Evolutionary conservation across 1,284 basidiomycete genomes (phyloP).

Genomic region (Calocybe gambosa): DNA sequence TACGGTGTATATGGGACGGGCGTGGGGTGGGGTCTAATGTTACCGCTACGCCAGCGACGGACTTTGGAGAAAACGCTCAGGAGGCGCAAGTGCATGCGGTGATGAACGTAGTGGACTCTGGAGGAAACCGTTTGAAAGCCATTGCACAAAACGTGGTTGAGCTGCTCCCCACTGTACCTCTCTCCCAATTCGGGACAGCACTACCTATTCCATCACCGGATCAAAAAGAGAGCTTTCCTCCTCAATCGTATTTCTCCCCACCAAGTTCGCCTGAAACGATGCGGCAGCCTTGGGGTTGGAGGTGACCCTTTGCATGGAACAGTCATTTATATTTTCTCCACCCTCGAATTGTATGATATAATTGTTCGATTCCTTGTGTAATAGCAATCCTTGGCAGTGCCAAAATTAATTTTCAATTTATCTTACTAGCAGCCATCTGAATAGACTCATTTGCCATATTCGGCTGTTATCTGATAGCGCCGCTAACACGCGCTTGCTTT

Average conservation of each 20-base stretch:
- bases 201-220: conserved; percentile 14
- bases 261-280: conserved; percentile 14
- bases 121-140: conserved; percentile 33
- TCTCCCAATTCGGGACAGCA: conserved; percentile 33
- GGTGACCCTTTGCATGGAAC: conserved; percentile 1
- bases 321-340: conserved; percentile 5
- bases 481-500: background rate
- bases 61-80: conserved; percentile 39
- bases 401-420: conserved; percentile 16
- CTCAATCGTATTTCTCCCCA: conserved; percentile 10
- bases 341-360: conserved; percentile 11
- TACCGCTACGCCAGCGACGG: conserved; percentile 67
- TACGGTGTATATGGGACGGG: conserved; percentile 87
- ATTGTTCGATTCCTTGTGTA: conserved; percentile 7
- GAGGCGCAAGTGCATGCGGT: conserved; percentile 73
- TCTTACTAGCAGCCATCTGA: background rate
- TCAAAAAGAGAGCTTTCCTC: conserved; percentile 4
- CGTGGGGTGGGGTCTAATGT: conserved; percentile 51
- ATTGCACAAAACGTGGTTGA: conserved; percentile 75
- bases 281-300: conserved; percentile 10
- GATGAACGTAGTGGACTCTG: conserved; percentile 54
- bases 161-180: conserved; percentile 73
- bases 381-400: conserved; percentile 8
- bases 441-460: background rate
- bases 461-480: background rate